Evolutionary conservation across 495 filamentous ascomycete species (phyloP).

Genomic region (Daldinia vernicosa): DNA sequence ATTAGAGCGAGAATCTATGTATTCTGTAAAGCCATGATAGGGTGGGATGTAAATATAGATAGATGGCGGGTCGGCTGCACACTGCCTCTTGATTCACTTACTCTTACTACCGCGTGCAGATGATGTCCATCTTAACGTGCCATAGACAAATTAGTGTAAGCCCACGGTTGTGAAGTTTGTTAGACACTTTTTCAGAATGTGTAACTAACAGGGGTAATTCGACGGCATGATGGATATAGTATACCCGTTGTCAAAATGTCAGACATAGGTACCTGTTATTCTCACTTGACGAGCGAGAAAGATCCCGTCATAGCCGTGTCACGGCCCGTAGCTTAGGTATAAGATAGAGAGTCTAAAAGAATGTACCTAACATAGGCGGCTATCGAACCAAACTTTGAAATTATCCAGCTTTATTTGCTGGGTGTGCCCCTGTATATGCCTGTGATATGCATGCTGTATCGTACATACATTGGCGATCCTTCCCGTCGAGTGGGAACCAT

Average conservation of each 20-base stretch:
- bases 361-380: constrained; percentile 24
- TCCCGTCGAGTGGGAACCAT: neutral
- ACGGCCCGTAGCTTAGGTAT: neutral
- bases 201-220: neutral
- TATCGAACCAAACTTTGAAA: constrained; percentile 31
- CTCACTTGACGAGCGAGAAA: constrained; percentile 1
- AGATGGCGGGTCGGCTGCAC: constrained; percentile 1
- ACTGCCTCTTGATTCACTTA: neutral
- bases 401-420: constrained; percentile 4
- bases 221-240: neutral
- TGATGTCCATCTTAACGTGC: neutral
- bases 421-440: constrained; percentile 1
- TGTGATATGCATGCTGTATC: constrained; percentile 3
- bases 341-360: neutral
- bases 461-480: constrained; percentile 6
- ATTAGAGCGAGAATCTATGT: neutral
- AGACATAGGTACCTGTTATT: no score
- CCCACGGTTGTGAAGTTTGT: neutral
- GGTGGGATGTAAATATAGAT: neutral
- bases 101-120: neutral
- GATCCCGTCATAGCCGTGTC: neutral
- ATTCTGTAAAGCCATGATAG: neutral
- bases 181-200: neutral
- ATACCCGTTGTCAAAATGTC: constrained; percentile 8
- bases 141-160: neutral